A percentile compares a stretch with the other conserved stretches of the same genome.
phyloP scores from a whole-genome alignment of 1,284 basidiomycete species.

The Austroboletus rostrupii region DNA sequence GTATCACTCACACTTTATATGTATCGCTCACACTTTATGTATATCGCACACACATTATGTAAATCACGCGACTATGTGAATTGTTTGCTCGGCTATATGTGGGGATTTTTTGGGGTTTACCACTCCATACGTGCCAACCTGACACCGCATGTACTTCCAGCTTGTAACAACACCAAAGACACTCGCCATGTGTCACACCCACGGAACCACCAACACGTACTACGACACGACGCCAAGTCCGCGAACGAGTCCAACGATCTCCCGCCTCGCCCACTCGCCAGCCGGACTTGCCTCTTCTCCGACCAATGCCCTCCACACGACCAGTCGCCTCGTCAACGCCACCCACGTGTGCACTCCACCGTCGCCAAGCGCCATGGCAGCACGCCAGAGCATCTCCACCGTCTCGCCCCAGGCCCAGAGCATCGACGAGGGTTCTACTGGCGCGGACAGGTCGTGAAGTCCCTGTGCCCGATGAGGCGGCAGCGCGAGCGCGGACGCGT shows the following conservation, averaged over 20 bases:
- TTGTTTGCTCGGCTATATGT: no score
- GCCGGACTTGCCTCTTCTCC: slow-evolving; percentile 34
- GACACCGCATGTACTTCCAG: no score
- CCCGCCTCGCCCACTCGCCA: slow-evolving; percentile 47
- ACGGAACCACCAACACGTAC: background rate
- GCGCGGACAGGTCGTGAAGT: slow-evolving; percentile 33
- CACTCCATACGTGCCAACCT: no score
- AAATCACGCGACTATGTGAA: no score
- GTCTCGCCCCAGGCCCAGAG: slow-evolving; percentile 46
- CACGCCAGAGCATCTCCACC: slow-evolving; percentile 49
- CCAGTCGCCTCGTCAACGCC: slow-evolving; percentile 45
- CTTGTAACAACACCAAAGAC: no score
- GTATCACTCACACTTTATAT: no score
- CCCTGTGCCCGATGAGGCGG: slow-evolving; percentile 40
- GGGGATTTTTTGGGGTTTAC: no score
- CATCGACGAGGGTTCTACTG: slow-evolving; percentile 22
- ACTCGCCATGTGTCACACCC: no score
- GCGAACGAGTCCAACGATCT: slow-evolving; percentile 8
- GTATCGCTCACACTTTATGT: no score
- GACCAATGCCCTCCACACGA: slow-evolving; percentile 50
- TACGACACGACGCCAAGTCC: background rate
- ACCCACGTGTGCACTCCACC: slow-evolving; percentile 42
- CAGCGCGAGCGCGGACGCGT: background rate
- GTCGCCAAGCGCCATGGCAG: slow-evolving; percentile 23
- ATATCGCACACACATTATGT: no score